Conservation (phyloP, 2,329 filamentous ascomycete genomes). For the Beauveria scarabaeidicola region DNA sequence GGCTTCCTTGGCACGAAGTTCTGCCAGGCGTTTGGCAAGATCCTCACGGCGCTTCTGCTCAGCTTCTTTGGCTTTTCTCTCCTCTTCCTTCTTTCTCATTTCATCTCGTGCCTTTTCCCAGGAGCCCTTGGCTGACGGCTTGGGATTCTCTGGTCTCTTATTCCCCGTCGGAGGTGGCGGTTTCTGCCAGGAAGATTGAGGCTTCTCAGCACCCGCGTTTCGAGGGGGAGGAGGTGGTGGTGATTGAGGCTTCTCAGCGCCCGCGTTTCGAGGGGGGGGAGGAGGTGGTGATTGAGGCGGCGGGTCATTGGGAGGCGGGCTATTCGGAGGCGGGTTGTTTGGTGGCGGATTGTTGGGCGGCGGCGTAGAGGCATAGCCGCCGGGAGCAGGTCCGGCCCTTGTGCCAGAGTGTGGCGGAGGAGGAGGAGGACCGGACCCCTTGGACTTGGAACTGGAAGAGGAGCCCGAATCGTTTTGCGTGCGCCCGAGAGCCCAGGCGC, state of each 20-base stretch:
- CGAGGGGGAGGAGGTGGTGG: conserved; percentile 16
- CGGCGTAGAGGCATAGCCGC: conserved; percentile 1
- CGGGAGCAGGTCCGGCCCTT: conserved; percentile 14
- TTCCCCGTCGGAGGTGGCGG: conserved; percentile 9
- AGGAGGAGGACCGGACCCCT: conserved; percentile 13
- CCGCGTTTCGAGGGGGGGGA: conserved; percentile 22
- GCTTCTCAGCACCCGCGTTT: conserved; percentile 8
- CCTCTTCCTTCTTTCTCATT: conserved; percentile 53
- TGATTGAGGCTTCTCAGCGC: background rate
- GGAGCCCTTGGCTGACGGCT: conserved; percentile 35
- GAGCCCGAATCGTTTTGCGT: conserved; percentile 24
- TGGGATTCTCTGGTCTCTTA: conserved; percentile 21
- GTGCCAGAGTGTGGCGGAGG: conserved; percentile 25
- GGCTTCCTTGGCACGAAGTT: conserved; percentile 48
- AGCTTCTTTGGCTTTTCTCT: conserved; percentile 51
- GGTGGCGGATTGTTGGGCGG: conserved; percentile 11
- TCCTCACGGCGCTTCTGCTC: conserved; percentile 53
- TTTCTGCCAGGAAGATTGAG: conserved; percentile 11
- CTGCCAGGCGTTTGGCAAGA: conserved; percentile 41
- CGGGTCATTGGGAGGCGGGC: conserved; percentile 12
- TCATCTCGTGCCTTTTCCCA: conserved; percentile 67
- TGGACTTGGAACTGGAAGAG: conserved; percentile 6
- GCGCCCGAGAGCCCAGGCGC: conserved; percentile 57
- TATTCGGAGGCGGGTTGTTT: too few relatives aligned
- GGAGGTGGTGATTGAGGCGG: conserved; percentile 24